Base-by-base conservation (phyloP, 495 filamentous ascomycete genomes). In the Xylaria palmicola region DNA sequence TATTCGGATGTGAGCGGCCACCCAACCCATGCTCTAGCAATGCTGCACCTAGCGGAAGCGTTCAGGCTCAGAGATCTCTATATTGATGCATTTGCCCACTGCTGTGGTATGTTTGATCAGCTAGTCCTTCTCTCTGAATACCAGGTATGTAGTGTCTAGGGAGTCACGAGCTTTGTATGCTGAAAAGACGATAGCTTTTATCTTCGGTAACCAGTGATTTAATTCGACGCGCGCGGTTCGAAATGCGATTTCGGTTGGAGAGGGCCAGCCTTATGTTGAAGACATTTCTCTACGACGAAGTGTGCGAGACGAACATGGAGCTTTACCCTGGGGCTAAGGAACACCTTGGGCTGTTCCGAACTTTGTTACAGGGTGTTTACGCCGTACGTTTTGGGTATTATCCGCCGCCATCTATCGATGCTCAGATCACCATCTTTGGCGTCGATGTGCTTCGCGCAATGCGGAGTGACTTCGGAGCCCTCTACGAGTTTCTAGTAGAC, bases 401-500 rank as follows among this genome's bases (percentile, higher is more conserved):
- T 69, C 87, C 87, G 1, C 87, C 87, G 4, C 68, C 71, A 4
- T 69, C 68, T 0, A 59, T 62, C 44, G 70, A 75, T 27, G 37
- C 53, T 4, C 71, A 64, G 6, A 68, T 66, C 15, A 62, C 71
- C 13, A 69, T 77, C 10, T 85, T 85, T 60, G 77, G 82, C n/a
- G 79, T 79, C 58, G 65, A 75, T 4, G 67, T 83, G 2, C 84
- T 80, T 65, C 70, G 64, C 24, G 73, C 74, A 17, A 88, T 90
- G 84, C 81, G 81, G 37, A 67, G 75, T 20, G 87, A 90, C 56
- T 86, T 90, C 62, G 79, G 82, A 26, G 79, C 77, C 20, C 75
- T 90, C 0, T 88, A 87, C 65, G 79, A 83, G 37, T 84, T 82
- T 53, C 76, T 90, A 13, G 84, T 83, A 9, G 87, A 90, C 58